These are phyloP conservation scores for Kalmusia sp. DNA, from an alignment of 2,329 filamentous ascomycete species.

Conservation along the genomic window DNA sequence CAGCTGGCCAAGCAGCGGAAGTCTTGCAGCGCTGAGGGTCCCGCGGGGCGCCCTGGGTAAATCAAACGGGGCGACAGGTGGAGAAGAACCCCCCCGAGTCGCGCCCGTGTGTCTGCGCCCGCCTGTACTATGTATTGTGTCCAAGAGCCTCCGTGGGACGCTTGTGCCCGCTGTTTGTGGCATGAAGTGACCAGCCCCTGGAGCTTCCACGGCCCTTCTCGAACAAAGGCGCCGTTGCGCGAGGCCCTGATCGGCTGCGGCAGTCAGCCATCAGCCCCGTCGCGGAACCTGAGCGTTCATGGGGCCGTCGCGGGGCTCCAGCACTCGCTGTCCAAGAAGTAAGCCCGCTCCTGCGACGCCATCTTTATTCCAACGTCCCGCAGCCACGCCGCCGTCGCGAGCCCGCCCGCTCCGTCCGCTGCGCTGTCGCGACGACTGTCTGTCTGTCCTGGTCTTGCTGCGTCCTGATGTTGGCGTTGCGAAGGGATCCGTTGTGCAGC, in stretches of 20 bases:
- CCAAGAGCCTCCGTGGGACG: neutral
- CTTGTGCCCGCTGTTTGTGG: neutral
- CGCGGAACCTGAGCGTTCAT: constrained; percentile 13
- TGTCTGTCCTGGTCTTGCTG: too few species aligned
- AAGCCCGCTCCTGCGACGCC: constrained; percentile 9
- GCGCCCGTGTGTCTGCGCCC: neutral
- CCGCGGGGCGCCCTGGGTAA: constrained; percentile 10
- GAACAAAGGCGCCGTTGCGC: constrained; percentile 11
- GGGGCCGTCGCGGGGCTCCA: constrained; percentile 11
- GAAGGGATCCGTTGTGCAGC: constrained; percentile 6
- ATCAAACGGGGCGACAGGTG: constrained; percentile 3
- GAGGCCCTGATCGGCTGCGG: constrained; percentile 5
- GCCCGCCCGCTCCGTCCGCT: too few species aligned
- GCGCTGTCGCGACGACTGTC: too few species aligned
- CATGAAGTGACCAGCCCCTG: neutral
- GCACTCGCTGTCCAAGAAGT: constrained; percentile 18
- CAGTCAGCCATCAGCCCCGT: neutral
- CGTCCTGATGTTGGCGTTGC: constrained; percentile 5
- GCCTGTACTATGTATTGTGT: neutral
- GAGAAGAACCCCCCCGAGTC: neutral
- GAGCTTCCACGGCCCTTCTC: constrained; percentile 11
- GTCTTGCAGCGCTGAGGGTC: constrained; percentile 13
- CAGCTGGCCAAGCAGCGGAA: constrained; percentile 32
- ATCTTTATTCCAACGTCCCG: constrained; percentile 26
- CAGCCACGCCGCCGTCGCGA: neutral